Percentiles rank a stretch among this genome's conserved stretches.
phyloP scores from a whole-genome alignment of 2,329 filamentous ascomycete species.

The Metarhizium humberi region DNA sequence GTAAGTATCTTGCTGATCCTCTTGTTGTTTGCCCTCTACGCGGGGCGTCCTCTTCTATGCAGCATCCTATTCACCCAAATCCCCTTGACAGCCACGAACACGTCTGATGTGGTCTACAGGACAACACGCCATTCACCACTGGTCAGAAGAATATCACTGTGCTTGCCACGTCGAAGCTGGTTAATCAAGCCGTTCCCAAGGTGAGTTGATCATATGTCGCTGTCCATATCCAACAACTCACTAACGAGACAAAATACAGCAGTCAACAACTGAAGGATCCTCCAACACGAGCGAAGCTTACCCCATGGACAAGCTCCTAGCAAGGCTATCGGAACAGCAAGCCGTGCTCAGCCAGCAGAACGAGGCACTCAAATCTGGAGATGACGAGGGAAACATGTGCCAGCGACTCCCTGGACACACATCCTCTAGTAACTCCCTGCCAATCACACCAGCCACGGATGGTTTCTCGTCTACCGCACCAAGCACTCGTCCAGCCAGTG shows the following conservation, averaged over 20 bases:
- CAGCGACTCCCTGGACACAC: constrained; percentile 33
- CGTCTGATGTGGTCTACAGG: constrained; percentile 8
- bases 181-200: constrained; percentile 45
- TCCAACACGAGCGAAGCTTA: constrained; percentile 29
- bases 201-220: constrained; percentile 22
- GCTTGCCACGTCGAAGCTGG: constrained; percentile 44
- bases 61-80: not conserved
- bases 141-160: constrained; percentile 35
- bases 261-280: constrained; percentile 21
- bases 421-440: constrained; percentile 48
- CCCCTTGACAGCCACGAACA: not conserved
- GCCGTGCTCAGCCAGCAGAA: constrained; percentile 49
- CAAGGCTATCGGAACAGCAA: constrained; percentile 66
- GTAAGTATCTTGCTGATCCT: constrained; percentile 10
- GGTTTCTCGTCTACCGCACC: constrained; percentile 37
- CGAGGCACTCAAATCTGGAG: constrained; percentile 35
- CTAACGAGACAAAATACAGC: constrained; percentile 21
- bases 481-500: constrained; percentile 44
- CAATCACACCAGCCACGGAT: constrained; percentile 54
- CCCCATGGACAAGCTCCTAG: constrained; percentile 63
- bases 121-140: constrained; percentile 8
- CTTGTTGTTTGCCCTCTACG: not conserved
- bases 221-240: constrained; percentile 9
- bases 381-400: constrained; percentile 23
- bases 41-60: not conserved